Evolutionary conservation across 1,284 basidiomycete genomes (phyloP), one percentile per base, ranked within the genome.

Genomic region (Neolentinus lepideus): DNA sequence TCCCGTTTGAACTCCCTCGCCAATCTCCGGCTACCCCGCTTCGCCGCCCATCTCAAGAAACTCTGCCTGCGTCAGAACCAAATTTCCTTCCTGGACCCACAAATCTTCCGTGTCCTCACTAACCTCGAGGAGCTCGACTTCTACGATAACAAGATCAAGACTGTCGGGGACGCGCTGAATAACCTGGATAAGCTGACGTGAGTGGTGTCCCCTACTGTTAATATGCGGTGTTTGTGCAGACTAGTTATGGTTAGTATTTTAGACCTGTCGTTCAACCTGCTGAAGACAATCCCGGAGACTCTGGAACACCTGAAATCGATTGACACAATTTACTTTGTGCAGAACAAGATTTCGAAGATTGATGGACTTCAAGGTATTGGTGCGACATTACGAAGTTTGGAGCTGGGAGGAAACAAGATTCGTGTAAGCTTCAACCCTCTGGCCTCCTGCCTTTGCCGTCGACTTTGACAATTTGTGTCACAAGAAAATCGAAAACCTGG

Each of bases 221-320:
- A 14, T 29, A 43, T 19, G 24, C 50, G 6, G 57, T 29, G 54
- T 52, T 11, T 22, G 43, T 31, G 24, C 43, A 53, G 51, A 52
- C 47, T 47, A 56, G 47, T 25, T 22, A 26, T 50, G 12, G 12
- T 8, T 43, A 97, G 94, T 48, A 76, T 83, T 2, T 76, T 99
- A 51, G 97, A 99, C 73, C 75, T 98, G 29, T 98, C 95, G 1
- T 99, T 98, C 81, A 99, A 99, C 73, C 80, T 96, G 51, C 75
- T 98, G 56, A 81, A 84, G 56, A 69, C 76, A 14, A 74, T 93
- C 31, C 92, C 94, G 0, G 80, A 85, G 36, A 73, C 75, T 3
- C 67, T 92, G 19, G 71, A 76, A 8, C 71, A 76, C 53, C 74
- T 95, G 1, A 74, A 73, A 2, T 79, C 82, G 1, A 77, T 97